Evolutionary conservation across 2,329 filamentous ascomycete species (phyloP).

Genomic region (Calonectria henricotiae): DNA sequence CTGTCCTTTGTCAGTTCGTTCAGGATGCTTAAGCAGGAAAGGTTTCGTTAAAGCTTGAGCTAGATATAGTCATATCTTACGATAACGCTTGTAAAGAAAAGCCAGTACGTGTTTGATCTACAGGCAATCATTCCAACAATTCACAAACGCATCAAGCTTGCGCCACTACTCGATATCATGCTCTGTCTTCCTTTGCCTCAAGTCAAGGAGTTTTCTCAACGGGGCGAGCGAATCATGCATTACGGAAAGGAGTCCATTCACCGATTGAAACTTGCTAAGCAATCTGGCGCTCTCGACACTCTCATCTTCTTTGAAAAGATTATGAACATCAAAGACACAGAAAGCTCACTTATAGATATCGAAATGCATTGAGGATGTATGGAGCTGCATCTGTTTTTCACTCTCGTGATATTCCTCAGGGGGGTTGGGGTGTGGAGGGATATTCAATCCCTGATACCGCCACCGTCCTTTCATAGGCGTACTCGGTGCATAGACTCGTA

Average conservation of each 20-base stretch:
- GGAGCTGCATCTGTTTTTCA: slow-evolving; percentile 28
- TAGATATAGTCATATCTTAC: neutral
- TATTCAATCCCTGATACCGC: slow-evolving; percentile 25
- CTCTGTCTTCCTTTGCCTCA: slow-evolving; percentile 14
- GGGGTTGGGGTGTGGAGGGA: slow-evolving; percentile 14
- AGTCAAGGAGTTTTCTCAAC: neutral
- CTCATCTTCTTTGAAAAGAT: slow-evolving; percentile 24
- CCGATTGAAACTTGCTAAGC: slow-evolving; percentile 14
- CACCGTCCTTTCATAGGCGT: slow-evolving; percentile 13
- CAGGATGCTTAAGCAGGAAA: slow-evolving; percentile 25
- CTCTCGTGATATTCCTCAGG: slow-evolving; percentile 20
- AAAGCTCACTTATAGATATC: neutral
- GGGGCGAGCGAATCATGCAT: slow-evolving; percentile 7
- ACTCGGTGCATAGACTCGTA: neutral
- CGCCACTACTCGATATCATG: slow-evolving; percentile 6
- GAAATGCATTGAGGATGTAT: slow-evolving; percentile 32
- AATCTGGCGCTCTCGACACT: slow-evolving; percentile 2
- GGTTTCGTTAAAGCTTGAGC: neutral
- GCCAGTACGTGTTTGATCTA: slow-evolving; percentile 20
- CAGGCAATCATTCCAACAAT: slow-evolving; percentile 13
- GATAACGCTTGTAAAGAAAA: slow-evolving; percentile 7
- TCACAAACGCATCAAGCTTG: slow-evolving; percentile 19
- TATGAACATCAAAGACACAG: slow-evolving; percentile 20
- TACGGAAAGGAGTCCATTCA: slow-evolving; percentile 25
- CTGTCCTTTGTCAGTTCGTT: slow-evolving; percentile 24